A percentile compares a stretch with the other conserved stretches of the same genome.
Conservation (phyloP, 208 protist genomes). For the Novymonas esmeraldas region DNA sequence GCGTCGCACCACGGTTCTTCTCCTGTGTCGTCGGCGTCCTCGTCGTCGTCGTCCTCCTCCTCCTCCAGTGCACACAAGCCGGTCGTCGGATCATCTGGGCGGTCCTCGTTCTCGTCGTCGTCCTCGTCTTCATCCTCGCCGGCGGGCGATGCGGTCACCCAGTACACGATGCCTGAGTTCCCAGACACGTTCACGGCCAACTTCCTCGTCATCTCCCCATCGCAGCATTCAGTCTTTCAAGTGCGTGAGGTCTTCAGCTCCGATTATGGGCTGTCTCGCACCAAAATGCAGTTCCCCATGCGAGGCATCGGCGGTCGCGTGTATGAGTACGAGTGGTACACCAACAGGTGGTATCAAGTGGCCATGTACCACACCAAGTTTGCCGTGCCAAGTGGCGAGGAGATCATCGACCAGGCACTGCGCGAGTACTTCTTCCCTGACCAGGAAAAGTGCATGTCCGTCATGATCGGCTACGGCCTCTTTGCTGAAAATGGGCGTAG, state of each 20-base stretch:
- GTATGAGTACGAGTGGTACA: slow-evolving; percentile 44
- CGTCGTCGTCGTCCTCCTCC: too few relatives aligned
- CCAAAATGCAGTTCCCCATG: slow-evolving; percentile 20
- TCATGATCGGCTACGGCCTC: slow-evolving; percentile 33
- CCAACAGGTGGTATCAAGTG: slow-evolving; percentile 24
- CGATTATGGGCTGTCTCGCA: neutral
- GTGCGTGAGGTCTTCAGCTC: slow-evolving; percentile 31
- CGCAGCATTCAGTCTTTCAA: slow-evolving; percentile 26
- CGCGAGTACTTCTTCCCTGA: slow-evolving; percentile 46
- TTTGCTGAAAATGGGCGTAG: slow-evolving; percentile 4
- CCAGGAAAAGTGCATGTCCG: slow-evolving; percentile 29
- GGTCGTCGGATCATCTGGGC: neutral
- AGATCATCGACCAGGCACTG: slow-evolving; percentile 19
- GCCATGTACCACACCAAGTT: slow-evolving; percentile 29
- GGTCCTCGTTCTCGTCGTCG: neutral
- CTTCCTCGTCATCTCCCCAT: slow-evolving; percentile 40
- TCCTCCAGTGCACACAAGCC: too few relatives aligned
- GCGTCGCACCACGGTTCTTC: too few relatives aligned
- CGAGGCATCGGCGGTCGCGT: slow-evolving; percentile 36
- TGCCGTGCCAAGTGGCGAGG: slow-evolving; percentile 11
- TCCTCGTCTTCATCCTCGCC: neutral
- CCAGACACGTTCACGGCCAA: slow-evolving; percentile 37
- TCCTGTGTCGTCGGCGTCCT: too few relatives aligned
- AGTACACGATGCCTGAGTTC: slow-evolving; percentile 34
- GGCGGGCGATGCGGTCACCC: neutral